Percentiles rank a stretch among this genome's conserved stretches.
Conservation (phyloP, 139 green algal genomes). For the Mychonastes homosphaera region DNA sequence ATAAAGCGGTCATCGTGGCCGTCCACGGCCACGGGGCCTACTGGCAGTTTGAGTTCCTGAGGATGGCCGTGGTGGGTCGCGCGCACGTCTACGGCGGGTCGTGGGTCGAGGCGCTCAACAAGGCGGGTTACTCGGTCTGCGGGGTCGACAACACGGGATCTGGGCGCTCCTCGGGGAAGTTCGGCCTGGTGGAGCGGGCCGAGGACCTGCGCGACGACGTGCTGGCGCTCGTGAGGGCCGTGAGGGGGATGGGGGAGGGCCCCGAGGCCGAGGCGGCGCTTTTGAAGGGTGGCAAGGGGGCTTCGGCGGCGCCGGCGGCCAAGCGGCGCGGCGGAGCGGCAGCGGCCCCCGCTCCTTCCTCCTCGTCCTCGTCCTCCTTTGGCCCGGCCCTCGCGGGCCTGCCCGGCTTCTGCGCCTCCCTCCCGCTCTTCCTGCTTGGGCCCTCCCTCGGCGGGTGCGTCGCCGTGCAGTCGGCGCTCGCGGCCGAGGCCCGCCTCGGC, state of each 20-base stretch:
- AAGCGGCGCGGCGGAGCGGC: too few species aligned
- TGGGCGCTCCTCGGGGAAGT: slow-evolving; percentile 38
- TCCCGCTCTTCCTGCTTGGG: slow-evolving; percentile 49
- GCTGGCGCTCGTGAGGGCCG: slow-evolving; percentile 31
- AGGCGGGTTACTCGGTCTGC: slow-evolving; percentile 37
- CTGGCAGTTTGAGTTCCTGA: too few species aligned
- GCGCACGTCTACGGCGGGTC: slow-evolving; percentile 44
- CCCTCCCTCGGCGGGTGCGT: slow-evolving; percentile 59
- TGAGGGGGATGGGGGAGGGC: neutral
- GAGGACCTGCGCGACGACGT: slow-evolving; percentile 53
- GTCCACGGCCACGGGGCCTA: too few species aligned
- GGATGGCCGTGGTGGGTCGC: too few species aligned
- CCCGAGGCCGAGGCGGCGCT: neutral
- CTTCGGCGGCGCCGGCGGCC: too few species aligned
- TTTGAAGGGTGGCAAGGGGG: too few species aligned
- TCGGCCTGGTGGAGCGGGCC: slow-evolving; percentile 44
- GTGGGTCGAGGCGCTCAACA: slow-evolving; percentile 56
- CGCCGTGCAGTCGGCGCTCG: slow-evolving; percentile 29
- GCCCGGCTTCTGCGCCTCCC: too few species aligned
- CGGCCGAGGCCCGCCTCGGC: too few species aligned
- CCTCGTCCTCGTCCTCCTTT: neutral
- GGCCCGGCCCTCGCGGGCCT: too few species aligned
- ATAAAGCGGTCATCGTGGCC: too few species aligned
- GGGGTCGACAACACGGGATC: slow-evolving; percentile 55
- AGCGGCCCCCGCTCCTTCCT: neutral